Base-by-base conservation (phyloP, 2,329 filamentous ascomycete genomes). In the Botrytis tulipae region DNA sequence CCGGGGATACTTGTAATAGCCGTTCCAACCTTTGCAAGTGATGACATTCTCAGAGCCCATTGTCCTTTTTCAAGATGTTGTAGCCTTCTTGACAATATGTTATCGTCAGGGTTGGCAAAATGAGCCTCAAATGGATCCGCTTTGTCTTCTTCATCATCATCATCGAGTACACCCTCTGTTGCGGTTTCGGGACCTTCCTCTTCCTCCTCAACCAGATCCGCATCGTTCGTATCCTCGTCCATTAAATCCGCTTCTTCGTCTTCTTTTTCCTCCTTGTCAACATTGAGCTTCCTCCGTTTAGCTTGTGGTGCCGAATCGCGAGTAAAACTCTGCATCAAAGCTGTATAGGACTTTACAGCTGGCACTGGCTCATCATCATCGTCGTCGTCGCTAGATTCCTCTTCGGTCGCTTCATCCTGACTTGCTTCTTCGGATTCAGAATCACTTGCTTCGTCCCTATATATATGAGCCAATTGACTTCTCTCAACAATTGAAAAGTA, bases 101-200 rank as follows among this genome's bases (percentile, higher is more conserved):
- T 85, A 67, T 92, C 88, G 63, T 95, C 87, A 0, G 90, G 89
- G 60, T 86, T 86, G 48, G 89, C 88, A 80, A 97, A 97, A 82
- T 98, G 95, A 12, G 85, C 83, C 76, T 96, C 92, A 79, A 97
- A 98, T 0, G 93, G 92, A 81, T 97, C 93, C 8, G 83, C 83
- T 42, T 84, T 81, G 76, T 89, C 85, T 66, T 89, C 85, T 65
- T 87, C 85, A 61, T 88, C 87, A 61, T 84, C 82, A 40, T 84
- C 78, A 25, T 84, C 78, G 25, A 82, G 77, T 9, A 81, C 59
- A n/a, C 75, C 79, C 61, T 83, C 81, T 16, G 79, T 79, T 37
- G 75, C 78, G 60, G 73, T 80, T 74, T 83, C 81, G 1, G 84
- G 83, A 1, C 84, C 85, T 62, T 86, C 85, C 61, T 88, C 86